Base-by-base conservation (phyloP, 2,329 filamentous ascomycete species). In the Pestalotiopsis sp. region DNA sequence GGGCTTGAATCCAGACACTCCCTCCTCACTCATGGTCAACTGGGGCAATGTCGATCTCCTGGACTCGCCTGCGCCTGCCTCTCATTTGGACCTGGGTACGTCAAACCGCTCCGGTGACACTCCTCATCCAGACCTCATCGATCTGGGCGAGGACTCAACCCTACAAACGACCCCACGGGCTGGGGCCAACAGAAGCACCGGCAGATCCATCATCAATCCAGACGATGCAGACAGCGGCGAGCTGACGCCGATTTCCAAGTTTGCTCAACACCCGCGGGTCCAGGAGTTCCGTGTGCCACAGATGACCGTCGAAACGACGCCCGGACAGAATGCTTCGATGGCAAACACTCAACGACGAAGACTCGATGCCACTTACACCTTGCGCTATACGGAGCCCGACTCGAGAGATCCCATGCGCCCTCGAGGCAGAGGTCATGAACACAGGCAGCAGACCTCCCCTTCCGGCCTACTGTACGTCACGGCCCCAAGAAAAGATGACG, bases 381-480 rank as follows among this genome's bases (percentile, higher is more conserved):
- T 30, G 30, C 30, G 30, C 30, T 30, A 30, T 30, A 2, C 30
- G 9, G 30, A 30, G 30, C 30, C 30, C 30, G 30, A 30, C 30
- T 30, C 30, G 30, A 30, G 30, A 30, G 30, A 30, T 7, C 6
- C 6, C 30, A 30, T 30, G 30, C 30, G 30, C 30, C 30, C 30
- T 44, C 40, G 40, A 17, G 40, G 40, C 40, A 44, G 40, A 30
- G 30, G 6, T 30, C 30, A 30, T 30, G 30, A 30, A 30, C 30
- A 7, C 30, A 30, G 30, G 30, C 30, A 2, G 6, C 52, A 17
- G n/a, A 63, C 44, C 22, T 66, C 66, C 39, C 67, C 30, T n/a
- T 66, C 56, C n/a, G 64, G 64, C 2, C 52, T 68, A 11, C 65
- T 55, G 26, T 65, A 68, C 44, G 24, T 22, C 6, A 65, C 67